A percentile compares a stretch with the other conserved stretches of the same genome.
phyloP scores from a whole-genome alignment of 2,329 filamentous ascomycete species.

The Colletotrichum neosansevieriae region DNA sequence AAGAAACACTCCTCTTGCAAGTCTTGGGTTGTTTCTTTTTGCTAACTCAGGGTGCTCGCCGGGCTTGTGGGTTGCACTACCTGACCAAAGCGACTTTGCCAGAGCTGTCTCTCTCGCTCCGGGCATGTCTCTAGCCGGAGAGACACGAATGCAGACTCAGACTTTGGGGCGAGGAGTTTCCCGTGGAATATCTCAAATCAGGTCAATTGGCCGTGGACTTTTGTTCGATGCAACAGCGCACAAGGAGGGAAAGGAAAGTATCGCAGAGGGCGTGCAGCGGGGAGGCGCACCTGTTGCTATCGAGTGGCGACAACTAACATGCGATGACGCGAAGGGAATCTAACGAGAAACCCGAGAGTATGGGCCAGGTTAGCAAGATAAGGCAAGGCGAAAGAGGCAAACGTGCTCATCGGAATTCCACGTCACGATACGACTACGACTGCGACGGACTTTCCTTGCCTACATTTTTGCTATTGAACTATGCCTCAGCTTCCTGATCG shows the following conservation, averaged over 20 bases:
- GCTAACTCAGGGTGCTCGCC: not conserved
- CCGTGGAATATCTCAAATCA: constrained; percentile 18
- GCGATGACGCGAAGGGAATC: constrained; percentile 11
- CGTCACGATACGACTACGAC: constrained; percentile 7
- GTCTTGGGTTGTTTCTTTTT: constrained; percentile 32
- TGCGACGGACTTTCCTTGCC: constrained; percentile 17
- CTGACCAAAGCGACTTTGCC: constrained; percentile 14
- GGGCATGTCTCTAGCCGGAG: constrained; percentile 33
- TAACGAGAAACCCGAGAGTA: not conserved
- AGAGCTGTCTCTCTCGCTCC: constrained; percentile 29
- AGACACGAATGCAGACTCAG: constrained; percentile 32
- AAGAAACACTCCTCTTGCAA: constrained; percentile 32
- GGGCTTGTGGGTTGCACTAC: constrained; percentile 10
- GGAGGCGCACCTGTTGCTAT: not conserved
- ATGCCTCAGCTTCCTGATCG: not conserved
- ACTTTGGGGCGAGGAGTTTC: constrained; percentile 19
- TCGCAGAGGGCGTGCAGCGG: not conserved
- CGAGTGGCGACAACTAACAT: constrained; percentile 15
- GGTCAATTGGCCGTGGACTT: constrained; percentile 31
- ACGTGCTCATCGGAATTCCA: not conserved
- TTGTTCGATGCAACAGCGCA: constrained; percentile 16
- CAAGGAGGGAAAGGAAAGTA: constrained; percentile 14
- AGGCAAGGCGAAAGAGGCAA: constrained; percentile 1
- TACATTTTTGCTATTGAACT: not conserved
- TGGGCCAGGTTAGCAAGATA: not conserved